Conservation (phyloP, 2,329 filamentous ascomycete species). For the Colletotrichum zoysiae region DNA sequence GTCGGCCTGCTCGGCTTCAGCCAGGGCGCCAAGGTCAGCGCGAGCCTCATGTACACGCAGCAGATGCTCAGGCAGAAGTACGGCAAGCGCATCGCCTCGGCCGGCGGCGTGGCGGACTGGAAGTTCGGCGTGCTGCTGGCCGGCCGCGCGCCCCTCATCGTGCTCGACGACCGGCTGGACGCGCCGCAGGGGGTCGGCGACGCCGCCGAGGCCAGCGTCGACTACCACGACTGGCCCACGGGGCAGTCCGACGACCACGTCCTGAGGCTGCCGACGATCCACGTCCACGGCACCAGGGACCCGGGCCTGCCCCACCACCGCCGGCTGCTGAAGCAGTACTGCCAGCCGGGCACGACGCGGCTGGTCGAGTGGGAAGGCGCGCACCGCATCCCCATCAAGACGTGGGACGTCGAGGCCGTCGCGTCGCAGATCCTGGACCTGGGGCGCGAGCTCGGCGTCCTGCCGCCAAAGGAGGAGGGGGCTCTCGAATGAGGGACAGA, state of each 20-base stretch:
- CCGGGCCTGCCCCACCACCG: constrained; percentile 70
- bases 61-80: constrained; percentile 64
- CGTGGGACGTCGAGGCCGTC: constrained; percentile 71
- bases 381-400: constrained; percentile 79
- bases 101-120: constrained; percentile 56
- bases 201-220: constrained; percentile 48
- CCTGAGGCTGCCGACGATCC: constrained; percentile 70
- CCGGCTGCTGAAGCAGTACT: constrained; percentile 69
- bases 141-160: constrained; percentile 70
- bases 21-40: constrained; percentile 73
- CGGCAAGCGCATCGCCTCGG: constrained; percentile 45
- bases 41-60: constrained; percentile 71
- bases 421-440: constrained; percentile 64
- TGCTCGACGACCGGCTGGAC: constrained; percentile 56
- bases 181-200: constrained; percentile 43
- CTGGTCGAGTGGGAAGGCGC: constrained; percentile 80
- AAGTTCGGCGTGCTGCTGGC: constrained; percentile 73
- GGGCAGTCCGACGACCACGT: constrained; percentile 58
- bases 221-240: constrained; percentile 59
- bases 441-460: constrained; percentile 53
- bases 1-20: constrained; percentile 75
- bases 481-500: neutral
- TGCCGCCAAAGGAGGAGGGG: neutral
- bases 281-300: constrained; percentile 75
- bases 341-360: constrained; percentile 63